phyloP scores from a whole-genome alignment of 768 basidiomycete species.

The Collybia mongolica region DNA sequence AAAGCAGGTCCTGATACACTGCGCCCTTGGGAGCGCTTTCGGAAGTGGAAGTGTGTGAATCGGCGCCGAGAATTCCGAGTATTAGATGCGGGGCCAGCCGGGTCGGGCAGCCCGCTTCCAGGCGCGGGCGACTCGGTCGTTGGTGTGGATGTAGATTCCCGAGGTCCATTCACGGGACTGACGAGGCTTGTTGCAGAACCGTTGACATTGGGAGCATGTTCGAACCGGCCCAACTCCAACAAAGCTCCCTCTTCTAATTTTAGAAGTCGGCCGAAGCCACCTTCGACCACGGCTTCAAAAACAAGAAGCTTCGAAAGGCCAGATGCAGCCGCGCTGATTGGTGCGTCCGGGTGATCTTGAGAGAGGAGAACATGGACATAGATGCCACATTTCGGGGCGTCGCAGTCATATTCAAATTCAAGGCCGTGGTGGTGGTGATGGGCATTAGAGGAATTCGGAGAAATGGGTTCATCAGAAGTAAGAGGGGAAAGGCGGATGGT shows the following conservation, averaged over 20 bases:
- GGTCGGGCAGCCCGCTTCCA: conserved; percentile 1
- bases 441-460: conserved; percentile 34
- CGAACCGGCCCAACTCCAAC: conserved; percentile 79
- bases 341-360: conserved; percentile 59
- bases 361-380: conserved; percentile 75
- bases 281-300: conserved; percentile 67
- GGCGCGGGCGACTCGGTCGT: conserved; percentile 11
- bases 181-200: conserved; percentile 10
- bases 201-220: conserved; percentile 31
- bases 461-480: conserved; percentile 39
- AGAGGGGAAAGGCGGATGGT: conserved; percentile 77
- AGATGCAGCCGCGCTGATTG: conserved; percentile 29
- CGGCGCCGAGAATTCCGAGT: conserved; percentile 41
- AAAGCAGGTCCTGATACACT: conserved; percentile 75
- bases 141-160: not conserved
- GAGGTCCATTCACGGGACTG: not conserved
- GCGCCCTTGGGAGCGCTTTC: conserved; percentile 49
- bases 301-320: conserved; percentile 49
- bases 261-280: conserved; percentile 78
- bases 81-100: conserved; percentile 10
- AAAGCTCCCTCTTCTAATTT: conserved; percentile 76
- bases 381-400: conserved; percentile 81
- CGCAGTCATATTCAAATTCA: conserved; percentile 92
- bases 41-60: conserved; percentile 69
- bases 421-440: conserved; percentile 70